Base-by-base conservation (phyloP, 1,284 basidiomycete genomes). In the Cutaneotrichosporon dermatis region DNA sequence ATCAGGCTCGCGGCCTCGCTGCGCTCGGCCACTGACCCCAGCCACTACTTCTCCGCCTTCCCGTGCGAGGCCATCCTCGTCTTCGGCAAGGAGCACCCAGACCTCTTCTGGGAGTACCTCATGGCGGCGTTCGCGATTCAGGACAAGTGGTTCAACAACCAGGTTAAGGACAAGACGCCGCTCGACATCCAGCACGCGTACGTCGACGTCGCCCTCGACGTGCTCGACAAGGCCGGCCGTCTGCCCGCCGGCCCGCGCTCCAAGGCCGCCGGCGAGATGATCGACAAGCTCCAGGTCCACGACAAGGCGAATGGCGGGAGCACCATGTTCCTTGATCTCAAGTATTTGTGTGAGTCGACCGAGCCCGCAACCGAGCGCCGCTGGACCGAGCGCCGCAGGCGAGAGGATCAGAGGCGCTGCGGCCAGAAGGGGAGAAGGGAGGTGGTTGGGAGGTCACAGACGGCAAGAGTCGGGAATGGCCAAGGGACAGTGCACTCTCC, bases 51-150 rank as follows among this genome's bases (percentile, higher is more conserved):
- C 51, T 90, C 88, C 0, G 88, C 87, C 0, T 82, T 87, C 61
- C 84, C 86, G 2, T 87, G 89, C 66, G 92, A 97, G 78, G 89
- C 91, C 13, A 86, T 84, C 10, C 80, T 94, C 9, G 89, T 90
- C 9, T 89, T 92, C 67, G 67, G 84, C 60, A 83, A 83, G 39
- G 82, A 83, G 33, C 83, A 89, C 4, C 89, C 90, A 0, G 82
- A 84, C n/a, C 79, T 84, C 36, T 93, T 88, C 78, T 92, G 89
- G 89, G 67, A 80, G 2, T 93, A 87, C 80, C 83, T 86, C 61
- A 78, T 86, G 53, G 81, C 81, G 51, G 88, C 88, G 77, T 92
- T 92, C 78, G 83, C 88, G 59, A 76, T 80, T 53, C 90, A 94
- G 78, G 82, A 79, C 13, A 82, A 86, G 35, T 96, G 51, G 51